These are phyloP conservation scores for Cucurbita moschata DNA, from an alignment of 306 rosid genomes.

Conservation along the genomic window DNA sequence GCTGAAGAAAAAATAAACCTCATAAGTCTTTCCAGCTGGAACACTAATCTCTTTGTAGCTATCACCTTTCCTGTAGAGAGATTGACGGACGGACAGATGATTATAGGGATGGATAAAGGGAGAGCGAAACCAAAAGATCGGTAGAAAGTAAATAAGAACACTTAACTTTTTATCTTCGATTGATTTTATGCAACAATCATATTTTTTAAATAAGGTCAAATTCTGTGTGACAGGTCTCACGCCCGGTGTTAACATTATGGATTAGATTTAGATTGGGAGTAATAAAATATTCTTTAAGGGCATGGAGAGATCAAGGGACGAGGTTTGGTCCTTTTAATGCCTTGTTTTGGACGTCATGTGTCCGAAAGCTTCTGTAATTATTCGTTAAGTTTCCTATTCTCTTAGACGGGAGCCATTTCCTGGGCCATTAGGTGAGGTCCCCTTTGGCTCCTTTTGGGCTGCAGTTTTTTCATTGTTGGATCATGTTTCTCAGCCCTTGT, in stretches of 20 bases:
- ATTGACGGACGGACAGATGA: not conserved
- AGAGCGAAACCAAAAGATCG: not conserved
- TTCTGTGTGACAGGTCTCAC: not conserved
- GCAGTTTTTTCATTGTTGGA: not conserved
- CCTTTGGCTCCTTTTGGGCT: not conserved
- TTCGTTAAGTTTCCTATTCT: not conserved
- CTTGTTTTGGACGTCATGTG: not conserved
- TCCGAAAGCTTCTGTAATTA: not conserved
- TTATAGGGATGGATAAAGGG: slow-evolving; percentile 1
- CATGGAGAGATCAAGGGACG: not conserved
- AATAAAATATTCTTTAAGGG: not conserved
- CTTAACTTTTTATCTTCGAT: not conserved
- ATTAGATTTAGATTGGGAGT: not conserved
- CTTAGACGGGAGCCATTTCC: not conserved
- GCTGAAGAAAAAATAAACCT: slow-evolving; percentile 36
- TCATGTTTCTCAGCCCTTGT: not conserved
- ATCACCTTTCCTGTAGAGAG: slow-evolving; percentile 42
- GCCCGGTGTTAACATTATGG: not conserved
- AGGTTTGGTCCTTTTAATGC: not conserved
- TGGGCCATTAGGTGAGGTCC: not conserved
- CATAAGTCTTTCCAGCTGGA: slow-evolving; percentile 75
- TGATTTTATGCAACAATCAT: not conserved
- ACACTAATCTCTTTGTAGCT: slow-evolving; percentile 62
- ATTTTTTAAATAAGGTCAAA: not conserved
- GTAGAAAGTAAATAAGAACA: not conserved